Evolutionary conservation across 2,329 filamentous ascomycete genomes (phyloP), one percentile per base, ranked within the genome.

Genomic region (Beauveria sp.): DNA sequence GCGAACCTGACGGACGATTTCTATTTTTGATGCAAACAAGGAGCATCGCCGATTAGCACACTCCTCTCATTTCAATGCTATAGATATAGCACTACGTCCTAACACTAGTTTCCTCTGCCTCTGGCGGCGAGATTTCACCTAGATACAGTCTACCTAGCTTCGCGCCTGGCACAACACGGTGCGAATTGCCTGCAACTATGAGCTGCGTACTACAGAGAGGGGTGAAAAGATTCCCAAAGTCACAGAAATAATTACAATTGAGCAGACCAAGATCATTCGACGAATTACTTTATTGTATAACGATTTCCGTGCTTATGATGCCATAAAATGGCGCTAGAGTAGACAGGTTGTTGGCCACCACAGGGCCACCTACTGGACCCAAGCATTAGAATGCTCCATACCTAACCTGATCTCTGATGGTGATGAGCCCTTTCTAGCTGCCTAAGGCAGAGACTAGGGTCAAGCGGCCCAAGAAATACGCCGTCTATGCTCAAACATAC

Each of bases 391-490:
- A 50, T 50, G 30, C 10, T n/a, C 34, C 22, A 18, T 18, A n/a
- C 20, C 26, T n/a, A 40, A 34, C 45, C 30, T 40, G 43, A 18
- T 63, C n/a, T n/a, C n/a, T 38, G 20, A n/a, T 18, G 18, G 10
- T 18, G 12, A 38, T 58, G 55, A n/a, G 18, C 16, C n/a, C 7
- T 59, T 51, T 59, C 40, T 61, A 22, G 58, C 40, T 61, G 58
- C 58, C 58, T 61, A 55, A 61, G 58, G 58, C 58, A 54, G 40
- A 54, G 22, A 61, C 30, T 54, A 61, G 42, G 18, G 55, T 30
- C 58, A 50, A 50, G 58, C 58, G 58, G 58, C 28, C 58, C 45
- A 40, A 14, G n/a, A 61, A 61, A 18, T 61, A 50, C 58, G 51
- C 58, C 28, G 51, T 3, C 43, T 30, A 45, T 46, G 50, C 58